Base-by-base conservation (phyloP, 2,329 filamentous ascomycete genomes). In the Dactylellina haptotyla region DNA sequence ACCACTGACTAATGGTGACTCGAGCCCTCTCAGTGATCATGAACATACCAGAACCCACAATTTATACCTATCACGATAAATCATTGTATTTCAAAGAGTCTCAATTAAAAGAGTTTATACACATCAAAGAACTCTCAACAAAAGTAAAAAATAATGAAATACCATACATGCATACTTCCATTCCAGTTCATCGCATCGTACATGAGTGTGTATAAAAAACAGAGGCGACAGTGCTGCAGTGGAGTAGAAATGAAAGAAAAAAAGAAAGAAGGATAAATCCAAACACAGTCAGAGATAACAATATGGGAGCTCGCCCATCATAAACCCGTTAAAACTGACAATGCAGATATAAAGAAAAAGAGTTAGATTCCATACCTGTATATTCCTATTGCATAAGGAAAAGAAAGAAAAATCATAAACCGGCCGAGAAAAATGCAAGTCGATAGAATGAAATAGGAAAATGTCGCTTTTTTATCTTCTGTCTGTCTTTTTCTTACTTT, bases 121-220 rank as follows among this genome's bases (percentile, higher is more conserved):
- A 46, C 41, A 46, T 8, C 12, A n/a, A 34, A 32, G 12, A 20
- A 45, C 23, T 20, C 41, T n/a, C 48, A 51, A 32, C 23, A 10
- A 30, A 51, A 51, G 28, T 14, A 3, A 45, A 23, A 45, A 45
- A 23, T n/a, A 51, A 51, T 45, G 37, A 4, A 18, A 16, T 37
- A 53, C 30, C 50, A 54, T 54, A 54, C 50, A 57, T 57, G 37
- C 43, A 43, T 57, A 25, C 9, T 57, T 30, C 53, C 34, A 57
- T 43, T 28, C 53, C 10, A 39, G 18, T 54, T 59, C 39, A 59
- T 59, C 43, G 58, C 58, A 41, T 62, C 58, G 26, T 62, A 39
- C 45, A 23, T 20, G 41, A 20, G 6, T 18, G 12, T 41, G 37
- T n/a, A 4, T 16, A 41, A 41, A 41, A n/a, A 16, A 41, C 37